A percentile compares a stretch with the other conserved stretches of the same genome.
Conservation (phyloP, 2,329 filamentous ascomycete species). For the Sclerotinia trifoliorum region DNA sequence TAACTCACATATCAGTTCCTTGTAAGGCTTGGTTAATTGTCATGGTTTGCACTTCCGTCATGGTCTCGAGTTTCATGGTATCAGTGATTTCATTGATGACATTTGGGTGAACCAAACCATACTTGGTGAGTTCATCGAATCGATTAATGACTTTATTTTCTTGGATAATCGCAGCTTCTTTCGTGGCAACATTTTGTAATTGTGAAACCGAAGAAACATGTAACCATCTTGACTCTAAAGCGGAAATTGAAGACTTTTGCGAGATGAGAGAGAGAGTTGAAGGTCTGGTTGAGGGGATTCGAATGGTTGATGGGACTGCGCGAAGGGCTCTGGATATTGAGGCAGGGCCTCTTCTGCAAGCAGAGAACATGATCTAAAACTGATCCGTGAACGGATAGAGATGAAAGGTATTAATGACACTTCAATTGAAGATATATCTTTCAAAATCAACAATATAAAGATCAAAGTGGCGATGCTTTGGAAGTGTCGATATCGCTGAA, state of each 20-base stretch:
- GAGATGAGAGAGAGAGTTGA: constrained; percentile 31
- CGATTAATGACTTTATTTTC: constrained; percentile 30
- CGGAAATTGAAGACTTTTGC: constrained; percentile 25
- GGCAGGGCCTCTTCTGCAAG: constrained; percentile 39
- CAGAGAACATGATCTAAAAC: constrained; percentile 36
- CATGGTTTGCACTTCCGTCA: constrained; percentile 59
- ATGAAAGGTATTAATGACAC: constrained; percentile 18
- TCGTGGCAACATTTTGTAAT: constrained; percentile 23
- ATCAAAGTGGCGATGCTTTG: constrained; percentile 25
- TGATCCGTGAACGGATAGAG: constrained; percentile 23
- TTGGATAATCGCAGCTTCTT: constrained; percentile 10
- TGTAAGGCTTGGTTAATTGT: constrained; percentile 76
- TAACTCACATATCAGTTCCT: constrained; percentile 51
- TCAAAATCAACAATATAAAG: constrained; percentile 19
- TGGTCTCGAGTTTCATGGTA: constrained; percentile 68
- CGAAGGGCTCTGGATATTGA: constrained; percentile 37
- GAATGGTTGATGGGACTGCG: constrained; percentile 29
- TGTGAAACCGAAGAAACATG: constrained; percentile 34
- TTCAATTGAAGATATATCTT: not conserved
- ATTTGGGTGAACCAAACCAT: constrained; percentile 38
- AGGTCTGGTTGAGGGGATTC: constrained; percentile 34
- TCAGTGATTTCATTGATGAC: constrained; percentile 55
- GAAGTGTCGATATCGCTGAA: constrained; percentile 12
- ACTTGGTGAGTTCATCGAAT: constrained; percentile 38
- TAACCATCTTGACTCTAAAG: constrained; percentile 34